Evolutionary conservation across 2,329 filamentous ascomycete genomes (phyloP).

Genomic region (Diplodia scrobiculata): DNA sequence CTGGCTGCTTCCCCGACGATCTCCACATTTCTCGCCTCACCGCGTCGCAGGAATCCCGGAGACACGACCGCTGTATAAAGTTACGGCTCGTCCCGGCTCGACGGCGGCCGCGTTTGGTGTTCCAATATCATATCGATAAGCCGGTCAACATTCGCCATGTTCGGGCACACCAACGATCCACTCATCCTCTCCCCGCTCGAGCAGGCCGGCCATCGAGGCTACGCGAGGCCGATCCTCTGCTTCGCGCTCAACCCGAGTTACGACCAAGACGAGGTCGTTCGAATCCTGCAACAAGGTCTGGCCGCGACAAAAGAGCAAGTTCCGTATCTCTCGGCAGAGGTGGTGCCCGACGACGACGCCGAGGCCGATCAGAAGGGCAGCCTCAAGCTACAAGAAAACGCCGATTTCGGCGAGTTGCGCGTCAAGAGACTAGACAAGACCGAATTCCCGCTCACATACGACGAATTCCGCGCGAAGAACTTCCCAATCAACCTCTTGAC

Average conservation of each 20-base stretch:
- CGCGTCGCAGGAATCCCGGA: conserved; percentile 5
- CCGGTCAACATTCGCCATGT: conserved; percentile 1
- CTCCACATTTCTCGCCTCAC: conserved; percentile 25
- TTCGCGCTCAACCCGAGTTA: not conserved
- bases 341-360: not conserved
- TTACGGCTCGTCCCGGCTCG: not conserved
- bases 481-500: not conserved
- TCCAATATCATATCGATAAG: not conserved
- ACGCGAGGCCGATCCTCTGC: conserved; percentile 20
- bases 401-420: not conserved
- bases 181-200: conserved; percentile 11
- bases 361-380: conserved; percentile 2
- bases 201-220: conserved; percentile 7
- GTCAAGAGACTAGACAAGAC: not conserved
- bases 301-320: conserved; percentile 1
- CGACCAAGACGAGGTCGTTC: conserved; percentile 6
- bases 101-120: not conserved
- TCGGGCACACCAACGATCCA: conserved; percentile 13
- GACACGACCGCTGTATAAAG: conserved; percentile 2
- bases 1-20: not conserved
- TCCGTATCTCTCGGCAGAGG: conserved; percentile 11
- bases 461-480: conserved; percentile 11
- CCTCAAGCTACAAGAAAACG: not conserved
- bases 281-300: conserved; percentile 1
- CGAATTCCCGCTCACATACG: conserved; percentile 18